phyloP scores from a whole-genome alignment of 2,329 filamentous ascomycete genomes.

The Phaeoacremonium minimum region DNA sequence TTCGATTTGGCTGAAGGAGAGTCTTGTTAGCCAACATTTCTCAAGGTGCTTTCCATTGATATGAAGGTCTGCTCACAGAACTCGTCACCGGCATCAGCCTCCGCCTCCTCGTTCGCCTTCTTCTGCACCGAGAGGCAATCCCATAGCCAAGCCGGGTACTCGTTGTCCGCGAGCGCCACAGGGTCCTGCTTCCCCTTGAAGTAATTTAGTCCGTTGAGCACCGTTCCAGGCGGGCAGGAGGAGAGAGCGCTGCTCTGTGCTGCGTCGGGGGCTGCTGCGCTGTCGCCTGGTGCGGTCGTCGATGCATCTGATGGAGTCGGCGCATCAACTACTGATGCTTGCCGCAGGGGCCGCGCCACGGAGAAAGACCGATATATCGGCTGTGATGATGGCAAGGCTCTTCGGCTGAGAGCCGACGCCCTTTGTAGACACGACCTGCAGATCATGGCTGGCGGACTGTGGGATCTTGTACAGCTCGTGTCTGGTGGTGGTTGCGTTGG shows the following conservation, averaged over 20 bases:
- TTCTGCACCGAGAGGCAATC: conserved; percentile 60
- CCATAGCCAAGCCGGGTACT: conserved; percentile 83
- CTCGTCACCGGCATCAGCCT: conserved; percentile 62
- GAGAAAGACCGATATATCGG: conserved; percentile 32
- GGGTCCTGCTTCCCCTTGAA: conserved; percentile 70
- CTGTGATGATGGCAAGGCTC: conserved; percentile 12
- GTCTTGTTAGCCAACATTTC: background rate
- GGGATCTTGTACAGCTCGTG: too few species aligned
- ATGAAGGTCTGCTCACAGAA: conserved; percentile 63
- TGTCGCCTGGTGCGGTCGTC: conserved; percentile 19
- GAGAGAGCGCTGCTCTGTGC: conserved; percentile 30
- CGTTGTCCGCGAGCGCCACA: conserved; percentile 66
- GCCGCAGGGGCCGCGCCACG: conserved; percentile 20
- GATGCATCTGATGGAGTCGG: too few species aligned
- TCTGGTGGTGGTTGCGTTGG: conserved; percentile 5
- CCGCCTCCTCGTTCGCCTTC: conserved; percentile 42
- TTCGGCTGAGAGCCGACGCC: conserved; percentile 28
- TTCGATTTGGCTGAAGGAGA: conserved; percentile 68
- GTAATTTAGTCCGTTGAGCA: conserved; percentile 72
- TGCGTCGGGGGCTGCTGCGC: conserved; percentile 15
- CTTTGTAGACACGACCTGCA: conserved; percentile 46
- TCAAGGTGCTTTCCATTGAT: background rate
- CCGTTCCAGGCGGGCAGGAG: conserved; percentile 62
- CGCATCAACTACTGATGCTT: too few species aligned
- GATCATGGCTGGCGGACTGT: conserved; percentile 32